Base-by-base conservation (phyloP, 495 filamentous ascomycete genomes). In the Halenospora varia region DNA sequence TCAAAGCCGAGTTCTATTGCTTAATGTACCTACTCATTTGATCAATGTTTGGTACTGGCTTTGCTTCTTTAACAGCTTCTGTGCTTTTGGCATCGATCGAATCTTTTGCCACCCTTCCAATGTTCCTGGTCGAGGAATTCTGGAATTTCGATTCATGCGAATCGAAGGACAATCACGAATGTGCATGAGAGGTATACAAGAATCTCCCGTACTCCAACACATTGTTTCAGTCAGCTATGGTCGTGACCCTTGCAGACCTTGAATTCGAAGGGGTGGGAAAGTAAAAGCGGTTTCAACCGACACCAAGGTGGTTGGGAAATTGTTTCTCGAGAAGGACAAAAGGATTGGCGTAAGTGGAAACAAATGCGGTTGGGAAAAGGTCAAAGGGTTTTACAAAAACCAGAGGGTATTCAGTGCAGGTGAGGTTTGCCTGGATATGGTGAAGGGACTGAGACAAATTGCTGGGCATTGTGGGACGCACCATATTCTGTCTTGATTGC, bases 161-260 rank as follows among this genome's bases (percentile, higher is more conserved):
- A 23, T 53, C 13, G 51, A 53, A 11, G 51, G 51, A 10, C 51
- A 53, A 25, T 17, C 51, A 18, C 51, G 29, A 18, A 53, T 42
- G 18, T 53, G 51, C 19, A 10, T 41, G 18, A 18, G 29, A 17
- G 39, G 2, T 17, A 23, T 53, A 15, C 11, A 9, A 9, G 2
- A 20, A 17, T 15, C 2, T 22, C 51, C 51, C 8, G n/a, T 20
- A 8, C 20, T n/a, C 8, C 23, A 15, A 4, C 10, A 10, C 8
- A 4, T 22, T 8, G 17, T 55, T 11, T 3, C 2, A 9, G 52
- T 19, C n/a, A 39, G 40, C 4, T 55, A 55, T 24, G 22, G 20
- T 6, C 13, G 3, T 24, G 47, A 49, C 25, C 47, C 20, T 6
- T 49, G 47, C 47, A 25, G 19, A 3, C 47, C 44, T n/a, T n/a